Conservation (phyloP, 2,329 filamentous ascomycete species). For the Colletotrichum sp. region DNA sequence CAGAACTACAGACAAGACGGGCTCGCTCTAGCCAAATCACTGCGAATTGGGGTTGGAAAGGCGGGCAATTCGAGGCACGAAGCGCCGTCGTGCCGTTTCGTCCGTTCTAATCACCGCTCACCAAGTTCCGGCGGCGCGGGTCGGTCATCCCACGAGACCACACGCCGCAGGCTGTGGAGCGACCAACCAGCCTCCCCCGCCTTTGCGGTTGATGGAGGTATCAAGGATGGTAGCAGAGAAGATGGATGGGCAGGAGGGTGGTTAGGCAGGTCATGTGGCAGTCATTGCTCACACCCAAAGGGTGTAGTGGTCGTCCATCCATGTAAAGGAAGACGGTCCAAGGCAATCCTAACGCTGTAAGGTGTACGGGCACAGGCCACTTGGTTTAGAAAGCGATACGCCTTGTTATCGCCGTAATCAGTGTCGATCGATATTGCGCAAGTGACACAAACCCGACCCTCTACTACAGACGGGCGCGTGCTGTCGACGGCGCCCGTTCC, state of each 20-base stretch:
- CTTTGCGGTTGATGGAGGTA: neutral
- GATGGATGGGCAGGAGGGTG: neutral
- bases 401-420: neutral
- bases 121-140: neutral
- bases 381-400: neutral
- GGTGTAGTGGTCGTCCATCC: constrained; percentile 5
- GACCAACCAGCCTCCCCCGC: neutral
- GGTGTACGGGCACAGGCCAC: neutral
- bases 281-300: neutral
- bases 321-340: neutral
- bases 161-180: neutral
- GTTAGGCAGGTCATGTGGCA: constrained; percentile 9
- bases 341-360: neutral
- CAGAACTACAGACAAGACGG: neutral
- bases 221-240: neutral
- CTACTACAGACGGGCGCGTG: neutral
- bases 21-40: neutral
- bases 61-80: neutral
- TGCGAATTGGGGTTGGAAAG: neutral
- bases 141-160: neutral
- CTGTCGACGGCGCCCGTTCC: neutral
- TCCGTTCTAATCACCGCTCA: neutral
- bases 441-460: neutral
- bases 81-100: neutral
- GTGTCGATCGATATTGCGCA: neutral